These are phyloP conservation scores for Trichoderma koningiopsis DNA, from an alignment of 2,329 filamentous ascomycete species.

Conservation along the genomic window DNA sequence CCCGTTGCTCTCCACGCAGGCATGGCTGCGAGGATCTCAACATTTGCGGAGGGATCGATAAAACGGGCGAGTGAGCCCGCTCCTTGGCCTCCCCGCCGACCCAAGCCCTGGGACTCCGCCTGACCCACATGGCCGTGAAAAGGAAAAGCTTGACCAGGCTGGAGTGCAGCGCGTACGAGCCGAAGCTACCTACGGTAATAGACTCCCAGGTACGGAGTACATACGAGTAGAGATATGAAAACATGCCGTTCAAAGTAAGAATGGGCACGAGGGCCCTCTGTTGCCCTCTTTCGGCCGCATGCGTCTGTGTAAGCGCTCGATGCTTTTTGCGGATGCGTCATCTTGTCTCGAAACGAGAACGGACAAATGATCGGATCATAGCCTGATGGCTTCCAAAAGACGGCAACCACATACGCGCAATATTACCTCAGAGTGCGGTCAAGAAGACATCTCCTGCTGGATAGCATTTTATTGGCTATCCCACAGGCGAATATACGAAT, in stretches of 20 bases:
- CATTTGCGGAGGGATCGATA: slow-evolving; percentile 26
- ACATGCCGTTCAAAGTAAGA: neutral
- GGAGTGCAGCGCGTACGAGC: slow-evolving; percentile 2
- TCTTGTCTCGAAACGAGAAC: neutral
- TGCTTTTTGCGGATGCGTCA: neutral
- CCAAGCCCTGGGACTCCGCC: slow-evolving; percentile 23
- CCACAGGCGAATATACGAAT: neutral
- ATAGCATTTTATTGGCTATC: neutral
- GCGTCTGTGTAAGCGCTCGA: neutral
- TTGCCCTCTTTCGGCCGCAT: neutral
- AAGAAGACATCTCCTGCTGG: neutral
- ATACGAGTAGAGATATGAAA: neutral
- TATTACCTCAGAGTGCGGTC: neutral
- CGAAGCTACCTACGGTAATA: neutral
- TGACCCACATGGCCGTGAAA: slow-evolving; percentile 15
- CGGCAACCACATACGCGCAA: neutral
- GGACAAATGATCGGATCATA: neutral
- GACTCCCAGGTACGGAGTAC: neutral
- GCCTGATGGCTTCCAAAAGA: too few species aligned
- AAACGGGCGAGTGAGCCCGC: slow-evolving; percentile 6
- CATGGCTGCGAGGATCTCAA: slow-evolving; percentile 22
- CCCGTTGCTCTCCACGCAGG: slow-evolving; percentile 8
- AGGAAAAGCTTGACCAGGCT: slow-evolving; percentile 3
- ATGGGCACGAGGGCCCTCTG: neutral
- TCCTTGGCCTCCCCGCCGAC: slow-evolving; percentile 10